A percentile compares a stretch with the other conserved stretches of the same genome.
These are phyloP conservation scores for Coniochaeta sp. DNA, from an alignment of 2,329 filamentous ascomycete species.

Conservation along the genomic window DNA sequence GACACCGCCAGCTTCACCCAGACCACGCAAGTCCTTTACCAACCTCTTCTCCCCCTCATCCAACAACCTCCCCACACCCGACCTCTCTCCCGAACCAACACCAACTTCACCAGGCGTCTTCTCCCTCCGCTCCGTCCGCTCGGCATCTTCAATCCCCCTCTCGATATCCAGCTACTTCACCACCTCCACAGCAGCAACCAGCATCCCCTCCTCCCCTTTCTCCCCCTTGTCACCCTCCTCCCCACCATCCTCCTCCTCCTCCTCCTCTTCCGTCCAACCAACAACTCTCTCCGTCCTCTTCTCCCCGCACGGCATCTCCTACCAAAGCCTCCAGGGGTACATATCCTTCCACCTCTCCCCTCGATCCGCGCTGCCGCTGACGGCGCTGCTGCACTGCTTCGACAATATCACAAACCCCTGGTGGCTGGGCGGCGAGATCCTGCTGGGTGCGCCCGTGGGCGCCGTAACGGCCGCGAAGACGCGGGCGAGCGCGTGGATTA, in stretches of 20 bases:
- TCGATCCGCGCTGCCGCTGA: slow-evolving; percentile 53
- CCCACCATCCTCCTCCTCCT: slow-evolving; percentile 10
- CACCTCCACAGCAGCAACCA: slow-evolving; percentile 6
- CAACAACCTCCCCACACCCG: neutral
- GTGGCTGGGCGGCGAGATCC: slow-evolving; percentile 55
- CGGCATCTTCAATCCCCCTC: slow-evolving; percentile 24
- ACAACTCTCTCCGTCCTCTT: slow-evolving; percentile 58
- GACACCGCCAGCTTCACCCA: slow-evolving; percentile 25
- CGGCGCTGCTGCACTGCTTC: slow-evolving; percentile 58
- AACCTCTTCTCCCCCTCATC: neutral
- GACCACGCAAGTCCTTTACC: slow-evolving; percentile 10
- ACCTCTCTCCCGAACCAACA: slow-evolving; percentile 20
- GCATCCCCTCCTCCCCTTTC: neutral
- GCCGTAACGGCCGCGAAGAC: slow-evolving; percentile 47
- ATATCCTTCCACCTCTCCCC: slow-evolving; percentile 47
- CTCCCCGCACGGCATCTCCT: slow-evolving; percentile 56
- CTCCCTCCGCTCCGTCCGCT: slow-evolving; percentile 27
- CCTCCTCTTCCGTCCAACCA: slow-evolving; percentile 26
- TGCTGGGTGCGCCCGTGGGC: slow-evolving; percentile 49
- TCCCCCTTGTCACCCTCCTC: slow-evolving; percentile 3
- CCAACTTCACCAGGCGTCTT: slow-evolving; percentile 24
- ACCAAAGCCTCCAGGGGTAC: slow-evolving; percentile 46
- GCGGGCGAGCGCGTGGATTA: slow-evolving; percentile 51
- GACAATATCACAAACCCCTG: slow-evolving; percentile 52
- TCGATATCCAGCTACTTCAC: slow-evolving; percentile 12